Conservation (phyloP, 495 filamentous ascomycete genomes). For the Bathelium albidoporum region DNA sequence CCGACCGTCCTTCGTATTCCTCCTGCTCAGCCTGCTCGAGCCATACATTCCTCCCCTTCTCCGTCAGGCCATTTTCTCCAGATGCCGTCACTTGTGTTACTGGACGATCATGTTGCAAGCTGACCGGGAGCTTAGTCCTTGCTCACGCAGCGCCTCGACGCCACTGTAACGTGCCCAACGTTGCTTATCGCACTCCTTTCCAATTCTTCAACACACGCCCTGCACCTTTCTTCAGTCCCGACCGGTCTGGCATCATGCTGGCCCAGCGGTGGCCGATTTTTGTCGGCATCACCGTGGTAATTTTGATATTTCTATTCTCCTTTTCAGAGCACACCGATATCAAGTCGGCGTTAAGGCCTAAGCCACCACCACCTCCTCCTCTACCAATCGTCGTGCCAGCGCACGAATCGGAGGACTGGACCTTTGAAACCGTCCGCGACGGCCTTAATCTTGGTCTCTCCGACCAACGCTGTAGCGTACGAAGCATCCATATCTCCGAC, state of each 20-base stretch:
- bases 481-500: background rate
- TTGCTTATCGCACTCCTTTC: background rate
- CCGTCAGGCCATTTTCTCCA: too few relatives aligned
- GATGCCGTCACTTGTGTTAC: background rate
- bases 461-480: slow-evolving; percentile 17
- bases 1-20: too few relatives aligned
- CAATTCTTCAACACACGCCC: background rate
- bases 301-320: background rate
- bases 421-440: slow-evolving; percentile 15
- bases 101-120: background rate
- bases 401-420: slow-evolving; percentile 10
- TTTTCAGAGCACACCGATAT: background rate
- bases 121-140: background rate
- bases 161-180: background rate
- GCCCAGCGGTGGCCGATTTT: background rate
- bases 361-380: background rate
- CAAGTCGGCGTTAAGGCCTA: background rate
- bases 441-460: slow-evolving; percentile 15
- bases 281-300: background rate
- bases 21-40: too few relatives aligned
- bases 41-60: too few relatives aligned
- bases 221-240: background rate
- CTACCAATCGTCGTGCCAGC: background rate
- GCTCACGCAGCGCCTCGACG: too few relatives aligned
- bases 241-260: background rate